A percentile compares a stretch with the other conserved stretches of the same genome.
Conservation (phyloP, 192 early-diverging fungal species). For the Mortierella claussenii region DNA sequence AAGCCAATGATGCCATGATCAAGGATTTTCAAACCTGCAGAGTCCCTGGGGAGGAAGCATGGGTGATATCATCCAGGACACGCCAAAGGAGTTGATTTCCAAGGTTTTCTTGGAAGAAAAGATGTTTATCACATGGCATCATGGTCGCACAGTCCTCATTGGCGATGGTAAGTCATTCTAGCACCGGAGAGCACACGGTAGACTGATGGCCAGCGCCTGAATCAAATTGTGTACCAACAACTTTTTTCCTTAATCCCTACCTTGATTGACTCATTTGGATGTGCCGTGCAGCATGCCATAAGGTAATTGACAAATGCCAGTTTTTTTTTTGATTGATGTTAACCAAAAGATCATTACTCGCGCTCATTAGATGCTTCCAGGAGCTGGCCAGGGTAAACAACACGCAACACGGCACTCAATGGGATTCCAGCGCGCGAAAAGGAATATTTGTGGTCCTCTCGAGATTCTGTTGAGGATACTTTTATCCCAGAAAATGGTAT, state of each 20-base stretch:
- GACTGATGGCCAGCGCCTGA: no score
- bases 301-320: neutral
- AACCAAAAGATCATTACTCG: neutral
- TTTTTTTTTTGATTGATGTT: neutral
- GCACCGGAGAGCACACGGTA: neutral
- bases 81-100: neutral
- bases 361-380: neutral
- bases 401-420: no score
- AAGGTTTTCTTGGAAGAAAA: conserved; percentile 1
- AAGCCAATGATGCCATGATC: neutral
- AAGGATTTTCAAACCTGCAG: conserved; percentile 1
- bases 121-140: neutral
- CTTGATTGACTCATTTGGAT: no score
- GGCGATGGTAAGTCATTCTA: neutral
- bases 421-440: no score
- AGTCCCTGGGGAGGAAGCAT: neutral
- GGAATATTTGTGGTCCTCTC: no score
- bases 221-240: neutral
- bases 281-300: neutral
- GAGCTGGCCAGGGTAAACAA: neutral
- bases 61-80: neutral
- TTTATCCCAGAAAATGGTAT: neutral
- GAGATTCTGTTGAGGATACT: no score
- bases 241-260: neutral
- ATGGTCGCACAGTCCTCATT: neutral